phyloP scores from a whole-genome alignment of 768 basidiomycete genomes.

The Serendipita sp. region DNA sequence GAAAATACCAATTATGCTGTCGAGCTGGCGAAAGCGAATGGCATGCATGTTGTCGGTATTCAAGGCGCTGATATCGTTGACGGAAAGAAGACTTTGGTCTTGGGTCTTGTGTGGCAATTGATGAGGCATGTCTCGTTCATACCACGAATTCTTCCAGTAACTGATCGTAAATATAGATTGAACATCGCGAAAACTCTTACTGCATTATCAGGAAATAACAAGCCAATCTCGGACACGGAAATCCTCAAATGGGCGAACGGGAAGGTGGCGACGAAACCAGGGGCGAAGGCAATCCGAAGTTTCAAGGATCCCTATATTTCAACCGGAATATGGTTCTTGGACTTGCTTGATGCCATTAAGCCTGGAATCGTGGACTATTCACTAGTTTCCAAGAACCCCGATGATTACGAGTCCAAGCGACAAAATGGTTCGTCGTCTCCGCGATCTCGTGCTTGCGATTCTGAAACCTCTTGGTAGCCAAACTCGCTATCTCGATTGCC shows the following conservation, averaged over 20 bases:
- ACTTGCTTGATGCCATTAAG: slow-evolving; percentile 75
- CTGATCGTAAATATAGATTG: slow-evolving; percentile 29
- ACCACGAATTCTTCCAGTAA: not conserved
- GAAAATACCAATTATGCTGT: slow-evolving; percentile 97
- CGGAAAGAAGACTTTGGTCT: slow-evolving; percentile 76
- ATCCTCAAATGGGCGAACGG: slow-evolving; percentile 95
- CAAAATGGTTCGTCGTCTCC: slow-evolving; percentile 58
- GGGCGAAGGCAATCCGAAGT: slow-evolving; percentile 54
- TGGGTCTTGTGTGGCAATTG: slow-evolving; percentile 95
- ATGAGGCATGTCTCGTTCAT: slow-evolving; percentile 49
- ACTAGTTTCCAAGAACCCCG: slow-evolving; percentile 46
- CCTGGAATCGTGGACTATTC: slow-evolving; percentile 91
- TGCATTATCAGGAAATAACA: slow-evolving; percentile 50
- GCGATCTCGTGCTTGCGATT: slow-evolving; percentile 6
- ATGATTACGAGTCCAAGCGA: slow-evolving; percentile 70
- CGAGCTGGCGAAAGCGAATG: slow-evolving; percentile 81
- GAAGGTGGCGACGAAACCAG: slow-evolving; percentile 58
- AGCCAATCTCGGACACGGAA: slow-evolving; percentile 78
- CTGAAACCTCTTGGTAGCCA: slow-evolving; percentile 37
- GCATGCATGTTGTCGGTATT: slow-evolving; percentile 92
- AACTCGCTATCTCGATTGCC: slow-evolving; percentile 96
- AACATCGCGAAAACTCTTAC: slow-evolving; percentile 85
- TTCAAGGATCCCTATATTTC: slow-evolving; percentile 89
- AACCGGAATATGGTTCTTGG: slow-evolving; percentile 84
- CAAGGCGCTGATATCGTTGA: slow-evolving; percentile 97